Base-by-base conservation (phyloP, 331 rosid species). In the Acacia pycnantha region DNA sequence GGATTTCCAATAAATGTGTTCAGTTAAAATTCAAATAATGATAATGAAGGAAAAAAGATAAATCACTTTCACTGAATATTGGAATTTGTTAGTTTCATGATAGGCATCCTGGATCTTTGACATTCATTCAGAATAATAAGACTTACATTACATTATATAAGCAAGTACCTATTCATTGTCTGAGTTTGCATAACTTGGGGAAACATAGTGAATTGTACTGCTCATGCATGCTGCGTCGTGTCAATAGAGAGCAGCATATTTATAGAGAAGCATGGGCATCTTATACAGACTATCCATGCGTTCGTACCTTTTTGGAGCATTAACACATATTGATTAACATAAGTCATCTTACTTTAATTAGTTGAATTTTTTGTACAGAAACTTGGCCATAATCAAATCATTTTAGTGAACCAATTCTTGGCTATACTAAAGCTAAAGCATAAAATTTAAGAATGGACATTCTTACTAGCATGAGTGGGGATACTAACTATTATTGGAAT, bases 101-200 rank as follows among this genome's bases (percentile, higher is more conserved):
- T 80, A 79, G 12, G 74, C 54, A 35, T 16, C 70, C 47, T 43
- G 46, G 70, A 27, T 68, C 24, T 76, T 62, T 79, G 70, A 21
- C 15, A 50, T 76, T 82, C 53, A 19, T 70, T 44, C 13, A 37
- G 61, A 76, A 76, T 64, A 48, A 37, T 53, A 65, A n/a, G 44
- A 67, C 74, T 26, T 72, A 41, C 54, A 8, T 26, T 72, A 41
- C 54, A 8, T 50, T 73, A 22, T 80, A 48, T 40, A 54, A 22
- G 31, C 66, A 76, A 86, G 70, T 27, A 16, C 24, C 37, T 26
- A 40, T 70, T 70, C 48, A 40, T 80, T 64, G 37, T 62, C 59
- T 70, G 79, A 76, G 77, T 80, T 70, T 83, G 65, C 64, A n/a
- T 47, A 83, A 68, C 14, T 40, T 29, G 70, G 68, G 64, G 75